Percentiles rank a stretch among this genome's conserved stretches.
Evolutionary conservation across 2,329 filamentous ascomycete genomes (phyloP).

Genomic region (Ascochyta koolunga): DNA sequence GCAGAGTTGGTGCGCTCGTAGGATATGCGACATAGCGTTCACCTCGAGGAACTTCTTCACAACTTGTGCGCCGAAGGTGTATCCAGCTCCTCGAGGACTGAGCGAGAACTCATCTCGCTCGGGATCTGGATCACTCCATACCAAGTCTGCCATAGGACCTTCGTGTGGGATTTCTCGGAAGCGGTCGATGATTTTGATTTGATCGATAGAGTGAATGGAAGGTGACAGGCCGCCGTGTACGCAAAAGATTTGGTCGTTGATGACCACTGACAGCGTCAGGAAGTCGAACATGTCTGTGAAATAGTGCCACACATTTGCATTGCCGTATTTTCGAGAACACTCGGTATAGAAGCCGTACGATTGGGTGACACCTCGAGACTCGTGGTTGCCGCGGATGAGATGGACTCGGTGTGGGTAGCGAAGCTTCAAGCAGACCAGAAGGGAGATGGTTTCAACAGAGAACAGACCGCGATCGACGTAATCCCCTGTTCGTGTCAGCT

Average conservation of each 20-base stretch:
- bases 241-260: slow-evolving; percentile 98
- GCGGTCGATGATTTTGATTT: slow-evolving; percentile 99
- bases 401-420: slow-evolving; percentile 96
- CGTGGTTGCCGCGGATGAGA: slow-evolving; percentile 96
- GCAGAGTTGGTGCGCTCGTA: slow-evolving; percentile 97
- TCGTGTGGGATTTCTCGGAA: slow-evolving; percentile 99
- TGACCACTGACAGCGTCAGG: slow-evolving; percentile 93
- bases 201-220: slow-evolving; percentile 95
- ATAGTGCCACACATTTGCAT: slow-evolving; percentile 98
- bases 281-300: slow-evolving; percentile 99
- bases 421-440: slow-evolving; percentile 95
- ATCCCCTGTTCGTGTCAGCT: slow-evolving; percentile 68
- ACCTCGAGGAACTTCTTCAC: slow-evolving; percentile 98
- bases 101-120: slow-evolving; percentile 97
- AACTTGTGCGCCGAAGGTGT: slow-evolving; percentile 96
- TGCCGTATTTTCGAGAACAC: slow-evolving; percentile 96
- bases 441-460: slow-evolving; percentile 97
- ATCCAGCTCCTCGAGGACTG: slow-evolving; percentile 90
- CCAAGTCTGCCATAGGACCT: slow-evolving; percentile 98
- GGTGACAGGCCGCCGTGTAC: slow-evolving; percentile 80
- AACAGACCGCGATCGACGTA: slow-evolving; percentile 99
- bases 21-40: slow-evolving; percentile 96
- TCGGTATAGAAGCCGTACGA: slow-evolving; percentile 99
- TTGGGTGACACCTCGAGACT: slow-evolving; percentile 95
- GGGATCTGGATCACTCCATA: slow-evolving; percentile 98